phyloP scores from a whole-genome alignment of 2,329 filamentous ascomycete species.

The Cryphonectria parasitica region DNA sequence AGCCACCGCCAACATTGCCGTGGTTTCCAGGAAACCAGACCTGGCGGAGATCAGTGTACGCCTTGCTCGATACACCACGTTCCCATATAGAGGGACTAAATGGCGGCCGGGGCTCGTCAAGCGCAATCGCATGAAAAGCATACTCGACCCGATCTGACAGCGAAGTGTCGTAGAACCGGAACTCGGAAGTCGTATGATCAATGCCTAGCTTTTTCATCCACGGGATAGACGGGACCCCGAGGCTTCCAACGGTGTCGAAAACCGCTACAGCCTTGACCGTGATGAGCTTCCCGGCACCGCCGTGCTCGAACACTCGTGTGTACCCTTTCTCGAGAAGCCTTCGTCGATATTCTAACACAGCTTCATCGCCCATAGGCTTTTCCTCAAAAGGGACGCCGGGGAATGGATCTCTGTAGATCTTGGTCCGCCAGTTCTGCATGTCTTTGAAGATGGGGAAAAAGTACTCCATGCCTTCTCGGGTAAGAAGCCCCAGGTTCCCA shows the following conservation, averaged over 20 bases:
- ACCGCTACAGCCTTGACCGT: constrained; percentile 55
- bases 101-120: constrained; percentile 59
- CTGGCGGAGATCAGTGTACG: constrained; percentile 51
- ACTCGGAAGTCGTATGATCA: constrained; percentile 47
- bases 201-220: constrained; percentile 54
- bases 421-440: constrained; percentile 56
- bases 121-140: constrained; percentile 62
- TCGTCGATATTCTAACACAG: constrained; percentile 47
- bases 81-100: constrained; percentile 63
- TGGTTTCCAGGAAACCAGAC: constrained; percentile 75
- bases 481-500: constrained; percentile 54
- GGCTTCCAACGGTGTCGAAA: constrained; percentile 53
- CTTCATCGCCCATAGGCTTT: constrained; percentile 51
- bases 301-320: constrained; percentile 48
- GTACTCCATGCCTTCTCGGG: constrained; percentile 55
- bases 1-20: constrained; percentile 72
- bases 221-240: constrained; percentile 51
- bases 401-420: constrained; percentile 51
- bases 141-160: constrained; percentile 58
- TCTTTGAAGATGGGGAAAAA: constrained; percentile 62
- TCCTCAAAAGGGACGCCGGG: constrained; percentile 50
- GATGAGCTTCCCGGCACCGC: constrained; percentile 46
- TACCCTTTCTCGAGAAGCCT: constrained; percentile 46
- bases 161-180: constrained; percentile 57
- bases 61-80: constrained; percentile 42